Conservation (phyloP, 1,284 basidiomycete genomes). For the Hymenochaete sp. region DNA sequence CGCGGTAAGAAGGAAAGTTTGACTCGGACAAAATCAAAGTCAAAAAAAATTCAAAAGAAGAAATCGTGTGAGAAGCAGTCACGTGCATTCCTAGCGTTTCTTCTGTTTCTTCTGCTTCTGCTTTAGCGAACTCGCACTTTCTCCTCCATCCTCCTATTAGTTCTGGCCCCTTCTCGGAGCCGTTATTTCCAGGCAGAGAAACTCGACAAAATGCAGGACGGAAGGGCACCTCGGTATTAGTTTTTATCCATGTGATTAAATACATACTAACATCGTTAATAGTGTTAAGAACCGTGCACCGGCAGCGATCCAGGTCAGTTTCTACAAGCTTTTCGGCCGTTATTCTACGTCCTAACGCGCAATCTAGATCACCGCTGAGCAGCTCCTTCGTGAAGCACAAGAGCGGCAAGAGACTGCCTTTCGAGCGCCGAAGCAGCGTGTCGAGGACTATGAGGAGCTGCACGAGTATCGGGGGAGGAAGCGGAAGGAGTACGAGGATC, state of each 20-base stretch:
- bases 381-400: conserved; percentile 95
- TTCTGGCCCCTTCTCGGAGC: too few species aligned
- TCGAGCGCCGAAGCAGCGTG: conserved; percentile 85
- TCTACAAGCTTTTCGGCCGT: conserved; percentile 3
- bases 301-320: conserved; percentile 75
- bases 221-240: conserved; percentile 42
- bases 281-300: conserved; percentile 88
- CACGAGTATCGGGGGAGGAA: conserved; percentile 93
- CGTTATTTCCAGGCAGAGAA: too few species aligned
- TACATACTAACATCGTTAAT: conserved; percentile 2
- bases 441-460: conserved; percentile 97
- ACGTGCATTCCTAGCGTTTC: too few species aligned
- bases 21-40: too few species aligned
- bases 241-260: not conserved
- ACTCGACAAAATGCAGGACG: conserved; percentile 30
- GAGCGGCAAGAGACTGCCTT: conserved; percentile 91
- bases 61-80: too few species aligned
- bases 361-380: conserved; percentile 88
- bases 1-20: too few species aligned
- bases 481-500: conserved; percentile 93
- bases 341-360: conserved; percentile 12
- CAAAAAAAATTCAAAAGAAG: too few species aligned
- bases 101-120: too few species aligned
- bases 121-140: too few species aligned
- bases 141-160: not conserved